These are phyloP conservation scores for Balamuthia mandrillaris DNA, from an alignment of 208 protist genomes.

Conservation along the genomic window DNA sequence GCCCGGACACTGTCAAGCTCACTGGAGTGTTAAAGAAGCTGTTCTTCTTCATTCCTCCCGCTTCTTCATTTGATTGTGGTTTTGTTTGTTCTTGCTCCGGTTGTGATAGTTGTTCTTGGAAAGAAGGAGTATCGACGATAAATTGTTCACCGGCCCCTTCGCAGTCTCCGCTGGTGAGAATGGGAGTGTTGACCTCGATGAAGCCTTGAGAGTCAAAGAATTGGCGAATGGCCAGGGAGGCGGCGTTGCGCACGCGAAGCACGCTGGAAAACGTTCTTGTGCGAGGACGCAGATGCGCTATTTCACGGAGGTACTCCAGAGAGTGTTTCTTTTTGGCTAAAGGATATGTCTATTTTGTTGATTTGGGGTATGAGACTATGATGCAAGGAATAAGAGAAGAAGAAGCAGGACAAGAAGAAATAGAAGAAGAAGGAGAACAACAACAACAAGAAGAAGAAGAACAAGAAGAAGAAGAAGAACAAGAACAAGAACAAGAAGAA, in stretches of 20 bases:
- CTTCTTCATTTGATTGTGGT: neutral
- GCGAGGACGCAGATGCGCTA: constrained; percentile 74
- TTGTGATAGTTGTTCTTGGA: neutral
- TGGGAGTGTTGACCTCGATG: constrained; percentile 74
- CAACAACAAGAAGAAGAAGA: no score
- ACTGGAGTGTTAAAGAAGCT: constrained; percentile 26
- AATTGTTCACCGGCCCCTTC: constrained; percentile 62
- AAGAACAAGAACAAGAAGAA: neutral
- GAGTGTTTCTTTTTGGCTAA: constrained; percentile 78
- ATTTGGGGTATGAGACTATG: neutral
- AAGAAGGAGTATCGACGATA: neutral
- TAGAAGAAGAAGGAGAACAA: neutral
- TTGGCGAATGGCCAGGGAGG: constrained; percentile 51
- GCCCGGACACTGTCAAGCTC: constrained; percentile 53
- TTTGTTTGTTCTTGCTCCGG: neutral
- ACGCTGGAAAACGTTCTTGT: constrained; percentile 71
- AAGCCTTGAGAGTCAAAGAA: constrained; percentile 66
- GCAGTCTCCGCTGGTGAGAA: constrained; percentile 80
- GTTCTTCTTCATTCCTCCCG: neutral
- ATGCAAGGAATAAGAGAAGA: neutral
- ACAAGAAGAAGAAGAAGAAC: neutral
- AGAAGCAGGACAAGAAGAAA: neutral
- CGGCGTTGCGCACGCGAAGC: constrained; percentile 65
- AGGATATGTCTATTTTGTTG: constrained; percentile 61
- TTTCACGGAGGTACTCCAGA: constrained; percentile 78